phyloP scores from a whole-genome alignment of 1,284 basidiomycete genomes.

The Jaminaea rosea region DNA sequence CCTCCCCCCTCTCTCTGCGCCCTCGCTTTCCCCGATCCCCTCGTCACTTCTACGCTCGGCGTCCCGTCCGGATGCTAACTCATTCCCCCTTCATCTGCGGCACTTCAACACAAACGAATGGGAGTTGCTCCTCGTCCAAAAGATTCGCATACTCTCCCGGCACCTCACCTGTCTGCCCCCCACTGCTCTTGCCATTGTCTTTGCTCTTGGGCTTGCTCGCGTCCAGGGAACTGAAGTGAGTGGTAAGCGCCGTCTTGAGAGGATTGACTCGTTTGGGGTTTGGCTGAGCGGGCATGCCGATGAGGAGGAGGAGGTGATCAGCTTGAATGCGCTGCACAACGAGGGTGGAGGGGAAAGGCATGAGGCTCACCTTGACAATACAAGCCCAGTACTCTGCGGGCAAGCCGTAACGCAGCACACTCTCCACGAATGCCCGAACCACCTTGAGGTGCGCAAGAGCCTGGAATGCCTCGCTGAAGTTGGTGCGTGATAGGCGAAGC shows the following conservation, averaged over 20 bases:
- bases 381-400: conserved; percentile 83
- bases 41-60: no score
- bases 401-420: conserved; percentile 86
- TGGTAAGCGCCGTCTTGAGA: conserved; percentile 63
- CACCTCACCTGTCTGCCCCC: conserved; percentile 15
- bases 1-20: no score
- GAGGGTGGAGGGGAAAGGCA: no score
- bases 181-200: conserved; percentile 4
- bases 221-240: conserved; percentile 71
- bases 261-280: conserved; percentile 71
- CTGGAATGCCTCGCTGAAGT: conserved; percentile 95
- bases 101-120: conserved; percentile 23
- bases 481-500: conserved; percentile 80
- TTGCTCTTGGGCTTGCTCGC: conserved; percentile 7
- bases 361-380: conserved; percentile 61
- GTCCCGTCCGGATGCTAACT: no score
- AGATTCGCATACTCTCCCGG: conserved; percentile 42
- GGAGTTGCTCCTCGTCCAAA: conserved; percentile 40
- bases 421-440: conserved; percentile 83
- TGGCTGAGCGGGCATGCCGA: conserved; percentile 54
- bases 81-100: no score
- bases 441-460: conserved; percentile 88
- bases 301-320: neutral
- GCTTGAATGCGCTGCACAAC: no score
- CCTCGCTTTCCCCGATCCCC: no score